phyloP scores from a whole-genome alignment of 306 rosid species.

The Ochetophila trinervis region DNA sequence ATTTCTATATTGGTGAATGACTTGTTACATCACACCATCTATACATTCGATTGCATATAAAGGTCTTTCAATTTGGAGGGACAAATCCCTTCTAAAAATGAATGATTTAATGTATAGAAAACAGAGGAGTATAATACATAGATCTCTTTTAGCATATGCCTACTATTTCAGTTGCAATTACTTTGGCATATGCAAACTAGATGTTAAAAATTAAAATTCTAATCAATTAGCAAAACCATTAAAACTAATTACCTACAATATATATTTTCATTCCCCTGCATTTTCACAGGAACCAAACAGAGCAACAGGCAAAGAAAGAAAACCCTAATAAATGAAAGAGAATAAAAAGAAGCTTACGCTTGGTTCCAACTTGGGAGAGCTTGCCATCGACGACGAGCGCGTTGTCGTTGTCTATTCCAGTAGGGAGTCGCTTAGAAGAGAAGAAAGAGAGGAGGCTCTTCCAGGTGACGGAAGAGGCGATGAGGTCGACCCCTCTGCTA shows the following conservation, averaged over 20 bases:
- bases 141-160: too few species aligned
- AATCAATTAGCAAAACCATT: not conserved
- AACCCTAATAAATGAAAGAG: not conserved
- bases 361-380: slow-evolving; percentile 46
- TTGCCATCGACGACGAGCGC: slow-evolving; percentile 62
- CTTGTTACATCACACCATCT: too few species aligned
- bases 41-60: too few species aligned
- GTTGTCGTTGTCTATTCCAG: slow-evolving; percentile 33
- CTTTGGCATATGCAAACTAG: too few species aligned
- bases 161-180: too few species aligned
- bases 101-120: too few species aligned
- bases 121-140: too few species aligned
- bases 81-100: too few species aligned
- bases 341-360: slow-evolving; percentile 36
- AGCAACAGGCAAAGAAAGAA: not conserved
- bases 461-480: slow-evolving; percentile 77
- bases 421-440: slow-evolving; percentile 54
- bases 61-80: too few species aligned
- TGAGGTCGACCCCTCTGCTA: slow-evolving; percentile 56
- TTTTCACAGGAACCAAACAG: slow-evolving; percentile 3
- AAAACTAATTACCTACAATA: not conserved
- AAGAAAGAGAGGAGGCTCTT: slow-evolving; percentile 71
- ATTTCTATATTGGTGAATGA: too few species aligned
- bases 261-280: not conserved
- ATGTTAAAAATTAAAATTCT: too few species aligned